These are phyloP conservation scores for Tetrapisispora arboricola DNA, from an alignment of 805 yeast species.

Conservation along the genomic window DNA sequence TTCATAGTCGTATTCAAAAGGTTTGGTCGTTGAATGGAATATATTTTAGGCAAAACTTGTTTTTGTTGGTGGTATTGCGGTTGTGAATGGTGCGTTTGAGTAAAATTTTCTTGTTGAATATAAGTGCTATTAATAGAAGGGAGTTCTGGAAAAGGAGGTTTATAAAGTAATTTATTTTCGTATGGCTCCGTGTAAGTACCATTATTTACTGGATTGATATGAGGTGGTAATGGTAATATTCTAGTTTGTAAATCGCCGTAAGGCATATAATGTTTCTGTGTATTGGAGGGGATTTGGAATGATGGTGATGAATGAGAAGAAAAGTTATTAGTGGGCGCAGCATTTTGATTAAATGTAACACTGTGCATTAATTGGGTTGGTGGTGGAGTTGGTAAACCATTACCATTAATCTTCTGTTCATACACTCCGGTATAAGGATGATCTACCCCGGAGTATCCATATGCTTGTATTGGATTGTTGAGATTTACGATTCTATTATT, in stretches of 20 bases:
- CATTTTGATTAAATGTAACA: neutral
- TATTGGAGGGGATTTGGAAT: neutral
- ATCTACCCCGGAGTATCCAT: neutral
- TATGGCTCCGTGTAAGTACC: neutral
- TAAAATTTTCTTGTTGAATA: neutral
- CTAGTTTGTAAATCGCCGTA: slow-evolving; percentile 2
- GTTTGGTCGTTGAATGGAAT: neutral
- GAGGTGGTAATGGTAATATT: slow-evolving; percentile 1
- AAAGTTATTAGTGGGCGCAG: neutral
- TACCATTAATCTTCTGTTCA: neutral
- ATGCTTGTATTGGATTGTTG: neutral
- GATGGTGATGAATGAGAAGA: neutral
- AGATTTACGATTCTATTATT: neutral
- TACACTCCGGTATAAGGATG: neutral
- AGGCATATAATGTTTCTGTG: neutral
- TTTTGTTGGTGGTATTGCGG: neutral
- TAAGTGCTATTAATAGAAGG: neutral
- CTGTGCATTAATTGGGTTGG: neutral
- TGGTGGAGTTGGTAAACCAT: neutral
- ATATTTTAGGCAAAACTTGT: neutral
- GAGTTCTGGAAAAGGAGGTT: neutral
- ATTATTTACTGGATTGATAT: neutral
- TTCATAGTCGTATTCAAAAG: too few species aligned
- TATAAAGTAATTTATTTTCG: neutral
- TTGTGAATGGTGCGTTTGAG: neutral